Percentiles rank a stretch among this genome's conserved stretches.
Conservation (phyloP, 805 yeast genomes). For the Cyberlindnera americana region DNA sequence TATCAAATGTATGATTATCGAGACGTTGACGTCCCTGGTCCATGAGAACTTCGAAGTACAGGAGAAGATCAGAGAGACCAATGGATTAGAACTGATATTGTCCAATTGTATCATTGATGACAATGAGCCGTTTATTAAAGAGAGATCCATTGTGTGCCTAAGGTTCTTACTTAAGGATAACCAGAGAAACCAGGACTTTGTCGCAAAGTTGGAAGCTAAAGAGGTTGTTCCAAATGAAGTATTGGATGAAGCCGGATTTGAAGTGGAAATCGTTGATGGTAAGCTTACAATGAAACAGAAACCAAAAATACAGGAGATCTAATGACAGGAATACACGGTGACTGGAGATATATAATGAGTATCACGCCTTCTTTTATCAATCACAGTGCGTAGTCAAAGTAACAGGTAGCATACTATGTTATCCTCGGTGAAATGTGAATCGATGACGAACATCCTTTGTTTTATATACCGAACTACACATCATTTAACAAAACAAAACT, state of each 20-base stretch:
- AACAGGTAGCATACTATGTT: too few relatives aligned
- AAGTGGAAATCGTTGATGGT: slow-evolving; percentile 70
- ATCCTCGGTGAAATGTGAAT: too few relatives aligned
- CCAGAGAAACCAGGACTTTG: slow-evolving; percentile 67
- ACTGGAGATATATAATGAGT: too few relatives aligned
- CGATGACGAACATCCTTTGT: too few relatives aligned
- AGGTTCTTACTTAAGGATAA: slow-evolving; percentile 66
- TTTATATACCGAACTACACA: too few relatives aligned
- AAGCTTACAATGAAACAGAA: slow-evolving; percentile 51
- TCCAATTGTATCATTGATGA: slow-evolving; percentile 84
- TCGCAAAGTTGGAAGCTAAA: slow-evolving; percentile 72
- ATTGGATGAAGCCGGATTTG: slow-evolving; percentile 72
- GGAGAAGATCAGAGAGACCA: slow-evolving; percentile 58
- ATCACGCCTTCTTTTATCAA: too few relatives aligned
- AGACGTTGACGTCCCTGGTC: slow-evolving; percentile 56
- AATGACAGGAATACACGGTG: background rate
- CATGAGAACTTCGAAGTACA: slow-evolving; percentile 54
- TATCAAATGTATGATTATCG: slow-evolving; percentile 63
- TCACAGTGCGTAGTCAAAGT: too few relatives aligned
- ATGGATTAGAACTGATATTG: slow-evolving; percentile 68
- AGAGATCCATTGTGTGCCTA: slow-evolving; percentile 76
- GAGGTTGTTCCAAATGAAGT: slow-evolving; percentile 56
- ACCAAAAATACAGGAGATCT: slow-evolving; percentile 11
- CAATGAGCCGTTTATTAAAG: slow-evolving; percentile 85
- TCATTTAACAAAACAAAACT: too few relatives aligned